These are phyloP conservation scores for Rhodosporidiobolus sp. DNA, from an alignment of 768 basidiomycete species.

Conservation along the genomic window DNA sequence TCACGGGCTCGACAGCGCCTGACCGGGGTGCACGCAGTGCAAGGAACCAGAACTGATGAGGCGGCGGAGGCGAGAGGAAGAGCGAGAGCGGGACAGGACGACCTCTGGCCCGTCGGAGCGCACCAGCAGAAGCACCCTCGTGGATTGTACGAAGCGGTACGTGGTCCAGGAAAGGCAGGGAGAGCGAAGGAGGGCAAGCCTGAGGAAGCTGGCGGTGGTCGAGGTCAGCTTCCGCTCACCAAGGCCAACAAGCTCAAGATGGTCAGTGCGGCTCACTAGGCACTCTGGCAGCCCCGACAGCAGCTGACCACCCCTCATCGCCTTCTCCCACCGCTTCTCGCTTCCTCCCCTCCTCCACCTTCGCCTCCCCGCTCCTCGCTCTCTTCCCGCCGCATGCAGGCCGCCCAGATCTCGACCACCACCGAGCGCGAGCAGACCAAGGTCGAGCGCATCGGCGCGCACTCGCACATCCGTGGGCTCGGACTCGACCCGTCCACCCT, in stretches of 20 bases:
- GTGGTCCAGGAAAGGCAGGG: too few relatives aligned
- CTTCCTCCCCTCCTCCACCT: not conserved
- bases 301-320: not conserved
- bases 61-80: too few relatives aligned
- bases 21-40: too few relatives aligned
- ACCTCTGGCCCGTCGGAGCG: too few relatives aligned
- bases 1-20: too few relatives aligned
- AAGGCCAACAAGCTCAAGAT: not conserved
- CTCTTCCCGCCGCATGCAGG: not conserved
- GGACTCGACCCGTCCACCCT: conserved; percentile 81
- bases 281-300: too few relatives aligned
- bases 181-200: too few relatives aligned
- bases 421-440: conserved; percentile 47
- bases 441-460: conserved; percentile 51
- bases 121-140: too few relatives aligned
- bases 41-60: too few relatives aligned
- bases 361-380: not conserved
- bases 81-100: too few relatives aligned
- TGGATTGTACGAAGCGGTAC: too few relatives aligned
- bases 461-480: conserved; percentile 85
- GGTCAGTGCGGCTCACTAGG: not conserved
- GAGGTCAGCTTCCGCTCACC: not conserved
- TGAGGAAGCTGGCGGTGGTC: too few relatives aligned
- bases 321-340: not conserved
- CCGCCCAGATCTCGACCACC: conserved; percentile 23